phyloP scores from a whole-genome alignment of 2,329 filamentous ascomycete genomes.

The Aspergillus tubingensis region DNA sequence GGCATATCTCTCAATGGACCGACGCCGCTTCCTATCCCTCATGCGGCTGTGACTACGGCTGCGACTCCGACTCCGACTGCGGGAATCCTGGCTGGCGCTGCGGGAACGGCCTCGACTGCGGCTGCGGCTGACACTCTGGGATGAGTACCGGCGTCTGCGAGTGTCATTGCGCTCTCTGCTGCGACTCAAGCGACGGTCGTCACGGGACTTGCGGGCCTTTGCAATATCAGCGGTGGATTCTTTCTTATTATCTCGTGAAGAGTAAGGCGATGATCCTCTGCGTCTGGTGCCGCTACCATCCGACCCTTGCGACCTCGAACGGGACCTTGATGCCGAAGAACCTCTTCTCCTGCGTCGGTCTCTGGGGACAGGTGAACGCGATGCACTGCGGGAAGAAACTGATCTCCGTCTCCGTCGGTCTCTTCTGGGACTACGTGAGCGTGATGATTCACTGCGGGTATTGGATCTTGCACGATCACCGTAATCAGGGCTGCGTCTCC shows the following conservation, averaged over 20 bases:
- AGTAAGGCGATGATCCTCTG: slow-evolving; percentile 49
- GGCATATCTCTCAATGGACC: slow-evolving; percentile 49
- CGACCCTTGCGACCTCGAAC: slow-evolving; percentile 34
- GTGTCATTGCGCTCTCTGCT: slow-evolving; percentile 37
- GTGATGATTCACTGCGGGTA: slow-evolving; percentile 51
- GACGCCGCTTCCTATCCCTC: slow-evolving; percentile 45
- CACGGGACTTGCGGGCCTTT: slow-evolving; percentile 47
- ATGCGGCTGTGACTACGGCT: slow-evolving; percentile 33
- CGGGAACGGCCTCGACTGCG: slow-evolving; percentile 32
- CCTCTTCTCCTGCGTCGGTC: slow-evolving; percentile 36
- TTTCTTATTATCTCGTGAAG: slow-evolving; percentile 44
- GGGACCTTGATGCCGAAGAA: slow-evolving; percentile 39
- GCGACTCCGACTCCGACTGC: slow-evolving; percentile 28
- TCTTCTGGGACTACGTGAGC: slow-evolving; percentile 59
- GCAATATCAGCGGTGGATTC: slow-evolving; percentile 53
- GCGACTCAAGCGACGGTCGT: slow-evolving; percentile 45
- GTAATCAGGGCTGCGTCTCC: slow-evolving; percentile 42
- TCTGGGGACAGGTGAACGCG: slow-evolving; percentile 37
- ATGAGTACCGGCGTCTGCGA: slow-evolving; percentile 27
- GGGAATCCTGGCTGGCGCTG: slow-evolving; percentile 33
- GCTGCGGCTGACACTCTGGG: slow-evolving; percentile 25
- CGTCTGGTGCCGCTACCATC: slow-evolving; percentile 35
- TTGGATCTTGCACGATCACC: slow-evolving; percentile 53
- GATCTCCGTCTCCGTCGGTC: slow-evolving; percentile 44
- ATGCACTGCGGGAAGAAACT: slow-evolving; percentile 41